phyloP scores from a whole-genome alignment of 2,329 filamentous ascomycete genomes.

The Fusarium austroafricanum region DNA sequence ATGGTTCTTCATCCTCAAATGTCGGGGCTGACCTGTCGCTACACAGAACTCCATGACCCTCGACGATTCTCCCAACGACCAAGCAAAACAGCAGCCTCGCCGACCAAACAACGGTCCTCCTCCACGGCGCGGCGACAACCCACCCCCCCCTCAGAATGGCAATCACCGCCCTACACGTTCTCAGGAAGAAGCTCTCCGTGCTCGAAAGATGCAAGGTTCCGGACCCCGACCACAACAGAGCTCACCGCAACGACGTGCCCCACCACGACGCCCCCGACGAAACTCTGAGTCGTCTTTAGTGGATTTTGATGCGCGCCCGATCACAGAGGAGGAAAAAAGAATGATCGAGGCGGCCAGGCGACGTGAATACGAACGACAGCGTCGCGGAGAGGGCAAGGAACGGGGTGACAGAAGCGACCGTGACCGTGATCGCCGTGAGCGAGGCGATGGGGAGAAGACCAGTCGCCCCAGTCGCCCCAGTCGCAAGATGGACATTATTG shows the following conservation, averaged over 20 bases:
- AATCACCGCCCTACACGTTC: slow-evolving; percentile 72
- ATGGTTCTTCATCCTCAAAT: neutral
- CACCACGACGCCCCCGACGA: slow-evolving; percentile 66
- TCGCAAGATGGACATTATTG: slow-evolving; percentile 84
- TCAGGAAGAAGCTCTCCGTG: slow-evolving; percentile 72
- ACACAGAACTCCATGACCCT: slow-evolving; percentile 74
- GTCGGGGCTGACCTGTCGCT: slow-evolving; percentile 11
- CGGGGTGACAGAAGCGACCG: slow-evolving; percentile 50
- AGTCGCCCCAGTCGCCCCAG: slow-evolving; percentile 60
- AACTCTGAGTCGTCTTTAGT: slow-evolving; percentile 84
- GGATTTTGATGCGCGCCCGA: slow-evolving; percentile 66
- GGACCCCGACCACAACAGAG: slow-evolving; percentile 49
- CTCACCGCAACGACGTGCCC: slow-evolving; percentile 49
- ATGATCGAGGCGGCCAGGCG: slow-evolving; percentile 53
- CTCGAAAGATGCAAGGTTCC: slow-evolving; percentile 56
- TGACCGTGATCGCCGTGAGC: slow-evolving; percentile 36
- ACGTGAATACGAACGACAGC: slow-evolving; percentile 43
- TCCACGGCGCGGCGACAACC: slow-evolving; percentile 57
- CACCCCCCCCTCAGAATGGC: slow-evolving; percentile 55
- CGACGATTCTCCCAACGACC: slow-evolving; percentile 63
- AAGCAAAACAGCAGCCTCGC: slow-evolving; percentile 55
- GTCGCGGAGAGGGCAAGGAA: slow-evolving; percentile 41
- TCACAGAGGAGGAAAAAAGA: slow-evolving; percentile 65
- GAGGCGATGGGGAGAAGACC: slow-evolving; percentile 60
- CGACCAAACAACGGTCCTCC: slow-evolving; percentile 49